These are phyloP conservation scores for Thoreauomyces humboldtii DNA, from an alignment of 192 early-diverging fungal species.

Conservation along the genomic window DNA sequence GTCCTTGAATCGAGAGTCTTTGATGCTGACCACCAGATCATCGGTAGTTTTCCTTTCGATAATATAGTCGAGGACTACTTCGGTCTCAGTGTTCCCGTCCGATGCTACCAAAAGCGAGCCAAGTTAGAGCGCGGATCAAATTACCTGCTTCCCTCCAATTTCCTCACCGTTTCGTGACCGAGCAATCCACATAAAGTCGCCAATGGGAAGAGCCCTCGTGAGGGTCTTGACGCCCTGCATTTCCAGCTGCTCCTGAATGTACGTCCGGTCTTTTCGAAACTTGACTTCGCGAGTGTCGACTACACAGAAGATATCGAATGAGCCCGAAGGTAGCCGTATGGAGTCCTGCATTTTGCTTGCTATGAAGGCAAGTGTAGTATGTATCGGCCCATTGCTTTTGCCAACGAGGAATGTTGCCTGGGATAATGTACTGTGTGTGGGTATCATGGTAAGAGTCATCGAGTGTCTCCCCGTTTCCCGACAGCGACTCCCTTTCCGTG, in stretches of 20 bases:
- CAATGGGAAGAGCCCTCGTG: conserved; percentile 69
- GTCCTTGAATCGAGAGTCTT: conserved; percentile 88
- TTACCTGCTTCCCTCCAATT: background rate
- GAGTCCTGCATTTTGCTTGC: too few species aligned
- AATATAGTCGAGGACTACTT: conserved; percentile 81
- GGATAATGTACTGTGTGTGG: too few species aligned
- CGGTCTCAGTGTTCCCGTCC: conserved; percentile 33
- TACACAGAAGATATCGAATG: conserved; percentile 68
- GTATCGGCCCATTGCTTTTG: too few species aligned
- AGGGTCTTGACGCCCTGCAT: conserved; percentile 52
- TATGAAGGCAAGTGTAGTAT: too few species aligned
- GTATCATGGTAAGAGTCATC: too few species aligned
- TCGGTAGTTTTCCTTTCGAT: conserved; percentile 93
- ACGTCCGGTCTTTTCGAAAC: conserved; percentile 62
- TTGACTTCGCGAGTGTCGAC: conserved; percentile 85
- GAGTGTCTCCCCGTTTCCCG: too few species aligned
- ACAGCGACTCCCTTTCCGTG: too few species aligned
- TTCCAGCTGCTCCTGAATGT: conserved; percentile 67
- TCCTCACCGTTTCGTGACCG: background rate
- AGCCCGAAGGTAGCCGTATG: conserved; percentile 6
- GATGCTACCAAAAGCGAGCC: background rate
- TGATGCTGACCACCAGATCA: conserved; percentile 86
- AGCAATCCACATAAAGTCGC: conserved; percentile 91
- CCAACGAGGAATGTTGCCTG: too few species aligned
- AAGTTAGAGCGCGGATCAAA: background rate